Conservation (phyloP, 306 rosid species). For the Cyamopsis tetragonoloba region DNA sequence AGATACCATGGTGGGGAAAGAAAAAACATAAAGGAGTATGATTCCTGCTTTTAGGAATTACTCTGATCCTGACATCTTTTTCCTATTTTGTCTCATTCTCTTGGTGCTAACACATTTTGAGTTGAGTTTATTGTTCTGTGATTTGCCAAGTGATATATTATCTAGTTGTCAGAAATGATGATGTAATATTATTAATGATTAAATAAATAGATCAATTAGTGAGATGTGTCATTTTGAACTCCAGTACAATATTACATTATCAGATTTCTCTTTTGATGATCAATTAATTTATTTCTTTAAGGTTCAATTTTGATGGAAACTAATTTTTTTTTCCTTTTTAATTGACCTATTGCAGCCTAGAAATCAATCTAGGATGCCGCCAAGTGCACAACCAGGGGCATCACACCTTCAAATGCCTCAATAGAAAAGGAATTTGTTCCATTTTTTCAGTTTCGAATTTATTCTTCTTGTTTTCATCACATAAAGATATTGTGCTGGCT, state of each 20-base stretch:
- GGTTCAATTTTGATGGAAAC: conserved; percentile 6
- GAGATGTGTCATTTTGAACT: not conserved
- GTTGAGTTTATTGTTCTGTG: not conserved
- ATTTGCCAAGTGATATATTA: not conserved
- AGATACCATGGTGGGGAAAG: no score
- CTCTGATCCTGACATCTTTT: not conserved
- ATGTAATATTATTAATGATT: not conserved
- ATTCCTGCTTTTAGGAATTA: not conserved
- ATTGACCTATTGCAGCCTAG: conserved; percentile 68
- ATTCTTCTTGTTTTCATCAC: no score
- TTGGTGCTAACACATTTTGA: not conserved
- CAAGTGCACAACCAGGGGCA: conserved; percentile 46
- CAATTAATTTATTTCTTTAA: not conserved
- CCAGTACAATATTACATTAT: not conserved
- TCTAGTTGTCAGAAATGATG: not conserved
- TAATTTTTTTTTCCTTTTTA: conserved; percentile 6
- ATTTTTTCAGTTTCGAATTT: no score
- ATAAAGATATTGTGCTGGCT: no score
- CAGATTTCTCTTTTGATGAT: conserved; percentile 2
- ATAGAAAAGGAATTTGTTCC: conserved; percentile 36
- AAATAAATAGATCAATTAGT: not conserved
- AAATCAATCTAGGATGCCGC: conserved; percentile 75
- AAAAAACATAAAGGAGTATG: not conserved
- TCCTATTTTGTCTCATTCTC: not conserved
- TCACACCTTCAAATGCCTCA: conserved; percentile 61